phyloP scores from a whole-genome alignment of 108 stramenopile genomes.

The Fragilariopsis cylindrus region DNA sequence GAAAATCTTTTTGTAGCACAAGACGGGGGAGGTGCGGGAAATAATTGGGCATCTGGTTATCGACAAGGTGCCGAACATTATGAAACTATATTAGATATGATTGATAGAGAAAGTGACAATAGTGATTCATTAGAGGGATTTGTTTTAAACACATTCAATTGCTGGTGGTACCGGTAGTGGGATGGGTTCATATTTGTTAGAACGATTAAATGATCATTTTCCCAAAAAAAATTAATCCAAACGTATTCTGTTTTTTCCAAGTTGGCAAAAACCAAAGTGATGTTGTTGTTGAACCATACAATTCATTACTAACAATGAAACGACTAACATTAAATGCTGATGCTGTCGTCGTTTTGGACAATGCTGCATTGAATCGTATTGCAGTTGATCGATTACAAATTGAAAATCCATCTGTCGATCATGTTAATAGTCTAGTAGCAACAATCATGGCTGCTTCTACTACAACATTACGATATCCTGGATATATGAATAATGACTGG shows the following conservation, averaged over 20 bases:
- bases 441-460: constrained; percentile 99
- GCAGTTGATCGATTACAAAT: constrained; percentile 93
- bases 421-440: constrained; percentile 95
- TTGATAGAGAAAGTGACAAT: constrained; percentile 97
- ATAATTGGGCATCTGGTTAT: constrained; percentile 97
- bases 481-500: constrained; percentile 99
- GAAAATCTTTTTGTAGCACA: constrained; percentile 95
- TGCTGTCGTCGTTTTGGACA: constrained; percentile 96
- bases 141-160: constrained; percentile 94
- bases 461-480: constrained; percentile 97
- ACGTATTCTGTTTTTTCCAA: constrained; percentile 99
- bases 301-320: constrained; percentile 95
- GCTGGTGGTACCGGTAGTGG: constrained; percentile 99
- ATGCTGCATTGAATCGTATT: constrained; percentile 95
- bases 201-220: constrained; percentile 97
- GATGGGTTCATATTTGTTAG: constrained; percentile 96
- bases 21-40: constrained; percentile 99
- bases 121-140: constrained; percentile 97
- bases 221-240: constrained; percentile 98
- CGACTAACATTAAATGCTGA: constrained; percentile 97
- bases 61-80: constrained; percentile 92
- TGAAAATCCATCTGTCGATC: constrained; percentile 93
- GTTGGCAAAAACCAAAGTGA: constrained; percentile 92
- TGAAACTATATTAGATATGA: constrained; percentile 98
- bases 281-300: constrained; percentile 99